These are phyloP conservation scores for Aureobasidium zeae DNA, from an alignment of 2,329 filamentous ascomycete genomes.

Conservation along the genomic window DNA sequence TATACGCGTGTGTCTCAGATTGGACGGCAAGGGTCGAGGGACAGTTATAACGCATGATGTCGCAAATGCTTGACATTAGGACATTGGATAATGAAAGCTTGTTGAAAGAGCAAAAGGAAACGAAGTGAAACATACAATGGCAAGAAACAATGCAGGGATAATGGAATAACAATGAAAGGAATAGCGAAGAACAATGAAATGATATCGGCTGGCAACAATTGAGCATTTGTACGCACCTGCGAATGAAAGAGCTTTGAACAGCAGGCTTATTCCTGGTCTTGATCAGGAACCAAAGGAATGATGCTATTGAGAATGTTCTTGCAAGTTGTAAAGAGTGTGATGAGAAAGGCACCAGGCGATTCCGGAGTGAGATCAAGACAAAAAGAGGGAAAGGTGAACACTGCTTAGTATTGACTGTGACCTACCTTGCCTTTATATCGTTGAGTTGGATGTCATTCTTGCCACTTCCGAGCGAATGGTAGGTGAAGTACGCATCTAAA, in stretches of 20 bases:
- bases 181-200: neutral
- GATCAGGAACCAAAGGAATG: too few species aligned
- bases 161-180: neutral
- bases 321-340: constrained; percentile 12
- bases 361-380: neutral
- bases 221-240: constrained; percentile 1
- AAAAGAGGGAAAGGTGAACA: neutral
- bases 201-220: too few species aligned
- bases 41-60: neutral
- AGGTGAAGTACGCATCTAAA: constrained; percentile 3
- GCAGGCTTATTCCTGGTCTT: too few species aligned
- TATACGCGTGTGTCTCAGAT: neutral
- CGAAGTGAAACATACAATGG: neutral
- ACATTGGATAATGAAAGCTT: constrained; percentile 7
- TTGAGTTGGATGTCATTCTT: constrained; percentile 7
- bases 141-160: neutral
- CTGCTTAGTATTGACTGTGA: neutral
- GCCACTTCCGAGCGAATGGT: constrained; percentile 6
- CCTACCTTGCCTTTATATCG: constrained; percentile 5
- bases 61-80: neutral
- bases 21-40: neutral
- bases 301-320: neutral
- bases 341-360: constrained; percentile 11
- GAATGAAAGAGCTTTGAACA: neutral
- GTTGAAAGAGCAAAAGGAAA: neutral